A percentile compares a stretch with the other conserved stretches of the same genome.
phyloP scores from a whole-genome alignment of 1,284 basidiomycete genomes.

The Sparassis latifolia region DNA sequence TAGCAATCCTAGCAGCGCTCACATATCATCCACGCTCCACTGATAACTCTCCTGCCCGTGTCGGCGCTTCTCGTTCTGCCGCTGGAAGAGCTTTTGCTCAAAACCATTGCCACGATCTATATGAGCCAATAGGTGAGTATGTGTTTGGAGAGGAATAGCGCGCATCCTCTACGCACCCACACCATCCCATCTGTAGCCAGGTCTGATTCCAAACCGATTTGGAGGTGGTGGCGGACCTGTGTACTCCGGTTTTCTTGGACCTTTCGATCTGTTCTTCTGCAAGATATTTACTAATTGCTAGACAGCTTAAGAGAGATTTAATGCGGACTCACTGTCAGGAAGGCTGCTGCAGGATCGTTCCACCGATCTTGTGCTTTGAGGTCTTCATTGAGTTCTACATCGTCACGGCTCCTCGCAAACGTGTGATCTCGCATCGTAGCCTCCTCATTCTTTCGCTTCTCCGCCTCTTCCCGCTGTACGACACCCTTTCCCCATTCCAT shows the following conservation, averaged over 20 bases:
- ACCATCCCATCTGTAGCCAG: constrained; percentile 96
- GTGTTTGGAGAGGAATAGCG: not conserved
- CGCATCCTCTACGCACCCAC: constrained; percentile 57
- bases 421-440: constrained; percentile 60
- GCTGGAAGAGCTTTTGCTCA: constrained; percentile 88
- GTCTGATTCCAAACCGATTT: constrained; percentile 92
- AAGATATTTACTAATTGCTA: not conserved
- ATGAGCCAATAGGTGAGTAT: constrained; percentile 7
- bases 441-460: constrained; percentile 56
- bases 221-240: constrained; percentile 83
- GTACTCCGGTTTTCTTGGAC: constrained; percentile 80
- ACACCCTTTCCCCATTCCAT: constrained; percentile 97
- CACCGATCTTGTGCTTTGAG: constrained; percentile 76
- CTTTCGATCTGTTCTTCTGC: constrained; percentile 70
- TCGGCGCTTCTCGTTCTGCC: constrained; percentile 67
- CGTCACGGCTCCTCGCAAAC: constrained; percentile 79
- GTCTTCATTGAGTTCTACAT: constrained; percentile 80
- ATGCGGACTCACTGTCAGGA: constrained; percentile 67
- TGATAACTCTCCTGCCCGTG: constrained; percentile 66
- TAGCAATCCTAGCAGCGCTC: not conserved
- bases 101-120: constrained; percentile 90
- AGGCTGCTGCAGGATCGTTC: constrained; percentile 94
- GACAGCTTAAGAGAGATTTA: not conserved
- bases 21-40: constrained; percentile 93
- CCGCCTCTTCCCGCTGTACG: constrained; percentile 76